Conservation (phyloP, 2,329 filamentous ascomycete species). For the Penicillium nordicum region DNA sequence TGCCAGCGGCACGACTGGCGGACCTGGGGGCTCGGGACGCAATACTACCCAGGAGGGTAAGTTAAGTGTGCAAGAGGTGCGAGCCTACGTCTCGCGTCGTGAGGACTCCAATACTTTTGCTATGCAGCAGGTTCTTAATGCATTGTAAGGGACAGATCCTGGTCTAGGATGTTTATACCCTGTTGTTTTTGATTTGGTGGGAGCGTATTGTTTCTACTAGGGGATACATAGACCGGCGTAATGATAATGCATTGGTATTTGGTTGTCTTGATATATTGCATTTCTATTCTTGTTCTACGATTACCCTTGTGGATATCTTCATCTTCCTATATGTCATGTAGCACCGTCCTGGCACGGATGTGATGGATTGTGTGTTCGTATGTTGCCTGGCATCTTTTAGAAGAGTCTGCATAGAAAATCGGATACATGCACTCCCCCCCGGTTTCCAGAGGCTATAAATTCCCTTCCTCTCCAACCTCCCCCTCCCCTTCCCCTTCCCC, state of each 20-base stretch:
- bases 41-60: slow-evolving; percentile 49
- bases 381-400: background rate
- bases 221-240: slow-evolving; percentile 1
- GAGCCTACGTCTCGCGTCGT: slow-evolving; percentile 77
- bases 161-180: slow-evolving; percentile 2
- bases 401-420: background rate
- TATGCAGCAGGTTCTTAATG: slow-evolving; percentile 76
- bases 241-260: background rate
- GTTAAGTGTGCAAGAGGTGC: slow-evolving; percentile 53
- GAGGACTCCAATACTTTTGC: slow-evolving; percentile 79
- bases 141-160: slow-evolving; percentile 44
- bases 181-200: background rate
- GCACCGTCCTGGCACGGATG: no score
- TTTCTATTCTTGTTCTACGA: background rate
- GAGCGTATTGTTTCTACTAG: background rate
- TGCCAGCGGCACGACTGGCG: slow-evolving; percentile 41
- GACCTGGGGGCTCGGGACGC: slow-evolving; percentile 44
- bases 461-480: no score
- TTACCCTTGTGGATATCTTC: background rate
- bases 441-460: background rate
- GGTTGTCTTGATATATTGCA: background rate
- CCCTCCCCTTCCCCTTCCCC: no score
- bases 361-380: background rate
- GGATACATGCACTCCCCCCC: background rate
- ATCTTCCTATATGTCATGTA: no score